phyloP scores from a whole-genome alignment of 176 grass and related monocot genomes.

The Pharus latifolius region DNA sequence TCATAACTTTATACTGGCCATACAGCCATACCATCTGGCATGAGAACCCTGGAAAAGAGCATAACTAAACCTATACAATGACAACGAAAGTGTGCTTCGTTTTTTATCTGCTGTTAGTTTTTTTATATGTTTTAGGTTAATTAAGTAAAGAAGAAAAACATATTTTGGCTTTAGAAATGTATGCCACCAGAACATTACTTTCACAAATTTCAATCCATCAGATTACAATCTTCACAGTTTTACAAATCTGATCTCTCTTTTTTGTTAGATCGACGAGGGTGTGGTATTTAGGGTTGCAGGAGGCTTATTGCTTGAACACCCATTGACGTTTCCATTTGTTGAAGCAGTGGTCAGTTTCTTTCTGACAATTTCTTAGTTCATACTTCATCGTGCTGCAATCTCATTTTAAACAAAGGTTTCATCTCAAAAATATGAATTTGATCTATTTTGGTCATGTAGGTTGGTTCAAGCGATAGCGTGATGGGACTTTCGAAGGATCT shows the following conservation, averaged over 20 bases:
- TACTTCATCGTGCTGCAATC: not conserved
- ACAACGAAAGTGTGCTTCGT: too few relatives aligned
- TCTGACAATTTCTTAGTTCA: not conserved
- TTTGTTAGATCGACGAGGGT: constrained; percentile 68
- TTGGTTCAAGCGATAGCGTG: constrained; percentile 74
- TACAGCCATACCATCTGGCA: too few relatives aligned
- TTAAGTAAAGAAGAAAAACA: too few relatives aligned
- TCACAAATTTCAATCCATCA: too few relatives aligned
- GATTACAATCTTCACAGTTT: not conserved
- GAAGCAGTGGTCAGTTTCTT: constrained; percentile 76
- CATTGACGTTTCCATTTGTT: constrained; percentile 75
- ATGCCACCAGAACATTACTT: too few relatives aligned
- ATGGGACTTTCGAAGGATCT: constrained; percentile 81
- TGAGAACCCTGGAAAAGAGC: too few relatives aligned
- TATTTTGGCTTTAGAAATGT: too few relatives aligned
- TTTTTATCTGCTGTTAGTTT: too few relatives aligned
- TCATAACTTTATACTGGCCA: too few relatives aligned
- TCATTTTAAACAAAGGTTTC: not conserved
- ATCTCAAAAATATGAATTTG: not conserved
- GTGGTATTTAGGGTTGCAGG: constrained; percentile 87
- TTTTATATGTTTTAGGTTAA: too few relatives aligned
- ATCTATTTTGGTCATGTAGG: constrained; percentile 12
- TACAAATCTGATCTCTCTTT: not conserved
- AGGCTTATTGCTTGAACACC: constrained; percentile 79
- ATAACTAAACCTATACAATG: too few relatives aligned